phyloP scores from a whole-genome alignment of 179 eudicot genomes.

The Monotropa hypopitys region DNA sequence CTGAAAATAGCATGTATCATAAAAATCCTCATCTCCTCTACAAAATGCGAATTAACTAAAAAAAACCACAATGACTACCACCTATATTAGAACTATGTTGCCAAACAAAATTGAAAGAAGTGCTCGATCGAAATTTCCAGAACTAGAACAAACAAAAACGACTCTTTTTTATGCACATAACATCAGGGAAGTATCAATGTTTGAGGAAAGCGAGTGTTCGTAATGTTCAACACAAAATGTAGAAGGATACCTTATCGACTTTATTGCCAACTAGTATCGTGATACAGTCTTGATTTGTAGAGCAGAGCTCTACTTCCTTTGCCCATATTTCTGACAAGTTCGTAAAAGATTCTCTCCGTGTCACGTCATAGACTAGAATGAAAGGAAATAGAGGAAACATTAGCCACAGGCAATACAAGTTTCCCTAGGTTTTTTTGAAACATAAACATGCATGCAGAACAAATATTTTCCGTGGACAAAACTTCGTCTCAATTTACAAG shows the following conservation, averaged over 20 bases:
- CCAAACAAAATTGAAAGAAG: not conserved
- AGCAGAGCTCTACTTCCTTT: conserved; percentile 42
- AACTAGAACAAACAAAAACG: not conserved
- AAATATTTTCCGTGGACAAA: not conserved
- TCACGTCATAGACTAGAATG: conserved; percentile 47
- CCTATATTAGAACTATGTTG: not conserved
- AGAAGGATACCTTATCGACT: conserved; percentile 33
- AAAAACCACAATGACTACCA: not conserved
- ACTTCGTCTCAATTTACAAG: not conserved
- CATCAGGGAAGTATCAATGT: not conserved
- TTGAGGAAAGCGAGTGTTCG: too few species aligned
- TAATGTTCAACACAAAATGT: not conserved
- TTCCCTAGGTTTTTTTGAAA: not conserved
- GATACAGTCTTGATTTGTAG: conserved; percentile 43
- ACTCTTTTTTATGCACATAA: not conserved
- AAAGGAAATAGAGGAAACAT: not conserved
- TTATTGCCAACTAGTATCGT: conserved; percentile 56
- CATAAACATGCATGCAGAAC: not conserved
- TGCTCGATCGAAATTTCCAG: not conserved
- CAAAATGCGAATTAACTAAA: not conserved
- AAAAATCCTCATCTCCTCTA: not conserved
- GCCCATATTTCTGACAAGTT: conserved; percentile 45
- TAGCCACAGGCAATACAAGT: not conserved
- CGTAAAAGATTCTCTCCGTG: conserved; percentile 43
- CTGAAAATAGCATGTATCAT: conserved; percentile 17